Conservation (phyloP, 2,329 filamentous ascomycete genomes). For the Fusarium annulatum region DNA sequence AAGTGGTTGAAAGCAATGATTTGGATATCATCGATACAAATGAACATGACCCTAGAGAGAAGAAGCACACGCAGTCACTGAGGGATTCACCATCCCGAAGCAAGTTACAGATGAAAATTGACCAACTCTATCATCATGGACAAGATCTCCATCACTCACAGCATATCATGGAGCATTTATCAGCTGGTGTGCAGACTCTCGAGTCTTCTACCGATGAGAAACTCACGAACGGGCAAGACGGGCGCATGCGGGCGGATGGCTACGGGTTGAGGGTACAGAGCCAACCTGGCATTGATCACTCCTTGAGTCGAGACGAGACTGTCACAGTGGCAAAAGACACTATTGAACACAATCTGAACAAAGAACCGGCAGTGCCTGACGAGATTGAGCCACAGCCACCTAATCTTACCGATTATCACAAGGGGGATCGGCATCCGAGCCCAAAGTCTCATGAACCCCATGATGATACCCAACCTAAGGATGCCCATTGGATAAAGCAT, state of each 20-base stretch:
- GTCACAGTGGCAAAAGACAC: slow-evolving; percentile 5
- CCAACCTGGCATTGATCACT: slow-evolving; percentile 14
- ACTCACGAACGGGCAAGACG: slow-evolving; percentile 6
- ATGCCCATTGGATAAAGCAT: slow-evolving; percentile 19
- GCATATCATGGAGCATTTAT: slow-evolving; percentile 51
- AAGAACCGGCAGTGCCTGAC: slow-evolving; percentile 16
- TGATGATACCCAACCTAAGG: slow-evolving; percentile 29
- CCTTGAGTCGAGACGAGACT: slow-evolving; percentile 25
- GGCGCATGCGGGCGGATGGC: not conserved
- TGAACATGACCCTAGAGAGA: slow-evolving; percentile 2
- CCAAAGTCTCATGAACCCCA: slow-evolving; percentile 36
- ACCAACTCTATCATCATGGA: slow-evolving; percentile 49
- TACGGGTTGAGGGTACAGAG: not conserved
- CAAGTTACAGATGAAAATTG: slow-evolving; percentile 43
- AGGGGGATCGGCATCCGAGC: slow-evolving; percentile 22
- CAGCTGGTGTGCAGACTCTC: slow-evolving; percentile 32
- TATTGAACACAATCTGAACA: slow-evolving; percentile 22
- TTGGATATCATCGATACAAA: slow-evolving; percentile 15
- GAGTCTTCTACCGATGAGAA: slow-evolving; percentile 5
- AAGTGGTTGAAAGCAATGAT: not conserved
- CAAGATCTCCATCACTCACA: slow-evolving; percentile 49
- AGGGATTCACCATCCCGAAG: slow-evolving; percentile 9
- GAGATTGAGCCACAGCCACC: slow-evolving; percentile 18
- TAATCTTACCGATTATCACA: slow-evolving; percentile 25
- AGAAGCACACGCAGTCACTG: not conserved